Evolutionary conservation across 169 alveolate genomes (phyloP), one percentile per base, ranked within the genome.

Genomic region (Toxoplasma gondii): DNA sequence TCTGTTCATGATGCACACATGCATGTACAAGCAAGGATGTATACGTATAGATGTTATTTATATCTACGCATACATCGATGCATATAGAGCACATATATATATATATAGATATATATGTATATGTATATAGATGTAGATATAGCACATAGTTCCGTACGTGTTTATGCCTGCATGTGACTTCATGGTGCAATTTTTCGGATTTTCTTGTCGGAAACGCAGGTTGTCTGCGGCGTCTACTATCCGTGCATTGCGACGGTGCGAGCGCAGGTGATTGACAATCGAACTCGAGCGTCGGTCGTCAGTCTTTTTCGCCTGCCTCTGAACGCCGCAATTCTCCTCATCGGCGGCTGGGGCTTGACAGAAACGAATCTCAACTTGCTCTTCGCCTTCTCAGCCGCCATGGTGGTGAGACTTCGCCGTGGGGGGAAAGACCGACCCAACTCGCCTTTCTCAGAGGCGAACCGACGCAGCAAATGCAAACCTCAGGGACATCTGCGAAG

Each of bases 231-330:
- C 53, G 90, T 44, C 34, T 82, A 82, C 67, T 82, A 82, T 43
- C 90, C 90, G 19, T 36, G 90, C 90, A 82, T 82, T 22, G 90
- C 90, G 41, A 29, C 67, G 38, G 69, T 82, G 38, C 90, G 90
- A 9, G 90, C 67, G 69, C 38, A 82, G 90, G 34, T 82, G 29
- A 10, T 82, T 22, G 54, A 41, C n/a, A 27, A 38, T 24, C 69
- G 38, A 7, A 38, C n/a, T 17, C 90, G 90, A 10, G 90, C 90
- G 34, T 5, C 90, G 36, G 36, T 82, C 10, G 41, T 82, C 7
- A 82, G 27, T 82, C 36, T 82, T 22, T 82, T 41, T 36, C 90
- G 90, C 34, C 90, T 82, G 17, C 90, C 90, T 41, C 41, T 82
- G 69, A 82, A 82, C 67, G 90, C 90, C 41, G 38, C 41, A 31